Percentiles rank a stretch among this genome's conserved stretches.
Evolutionary conservation across 2,329 filamentous ascomycete species (phyloP).

Genomic region (Zymoseptoria crescenta): DNA sequence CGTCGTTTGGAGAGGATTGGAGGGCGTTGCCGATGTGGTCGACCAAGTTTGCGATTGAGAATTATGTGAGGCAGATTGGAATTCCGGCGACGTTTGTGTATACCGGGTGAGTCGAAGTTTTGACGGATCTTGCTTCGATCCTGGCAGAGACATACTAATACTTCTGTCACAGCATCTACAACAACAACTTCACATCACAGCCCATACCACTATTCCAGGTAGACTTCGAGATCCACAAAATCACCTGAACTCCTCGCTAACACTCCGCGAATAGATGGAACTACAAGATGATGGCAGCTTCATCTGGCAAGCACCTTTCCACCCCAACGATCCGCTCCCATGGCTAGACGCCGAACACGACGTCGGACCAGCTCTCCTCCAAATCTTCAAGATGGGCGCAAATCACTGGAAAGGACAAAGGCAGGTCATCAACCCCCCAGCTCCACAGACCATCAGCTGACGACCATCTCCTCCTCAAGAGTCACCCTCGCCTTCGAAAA

Average conservation of each 20-base stretch:
- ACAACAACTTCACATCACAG: conserved; percentile 96
- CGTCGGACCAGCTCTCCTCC: conserved; percentile 80
- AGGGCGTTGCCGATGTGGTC: conserved; percentile 84
- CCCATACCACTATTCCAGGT: conserved; percentile 81
- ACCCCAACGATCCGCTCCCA: conserved; percentile 77
- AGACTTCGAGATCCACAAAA: neutral
- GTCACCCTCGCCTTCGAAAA: conserved; percentile 88
- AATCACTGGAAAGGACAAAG: conserved; percentile 71
- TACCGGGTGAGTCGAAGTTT: conserved; percentile 49
- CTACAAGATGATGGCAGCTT: conserved; percentile 78
- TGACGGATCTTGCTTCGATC: neutral
- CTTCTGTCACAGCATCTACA: conserved; percentile 59
- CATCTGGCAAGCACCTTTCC: conserved; percentile 87
- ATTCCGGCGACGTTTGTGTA: conserved; percentile 90
- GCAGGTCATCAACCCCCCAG: conserved; percentile 36
- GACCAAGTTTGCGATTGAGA: conserved; percentile 85
- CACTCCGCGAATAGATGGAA: conserved; percentile 54
- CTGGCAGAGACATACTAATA: neutral
- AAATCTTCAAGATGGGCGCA: conserved; percentile 90
- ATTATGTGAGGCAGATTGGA: conserved; percentile 75
- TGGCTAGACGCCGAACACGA: conserved; percentile 98
- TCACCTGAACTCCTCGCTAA: neutral
- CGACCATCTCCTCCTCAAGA: conserved; percentile 38
- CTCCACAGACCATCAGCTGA: conserved; percentile 10
- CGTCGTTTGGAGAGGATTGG: conserved; percentile 67